Conservation (phyloP, 164 flowering plant genomes). For the Brasenia schreberi region DNA sequence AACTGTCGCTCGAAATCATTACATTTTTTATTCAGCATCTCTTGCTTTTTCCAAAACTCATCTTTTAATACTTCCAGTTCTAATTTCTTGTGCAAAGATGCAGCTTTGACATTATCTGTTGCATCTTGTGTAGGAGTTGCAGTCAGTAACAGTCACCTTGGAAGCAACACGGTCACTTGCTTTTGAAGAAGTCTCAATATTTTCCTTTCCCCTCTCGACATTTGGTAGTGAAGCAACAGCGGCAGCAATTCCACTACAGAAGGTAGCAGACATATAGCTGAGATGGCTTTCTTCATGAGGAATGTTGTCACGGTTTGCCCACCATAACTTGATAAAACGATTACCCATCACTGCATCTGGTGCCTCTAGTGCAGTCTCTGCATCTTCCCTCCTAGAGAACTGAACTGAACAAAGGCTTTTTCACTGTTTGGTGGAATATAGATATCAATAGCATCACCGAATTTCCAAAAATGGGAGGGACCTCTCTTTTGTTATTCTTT, state of each 20-base stretch:
- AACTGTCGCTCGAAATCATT: conserved; percentile 63
- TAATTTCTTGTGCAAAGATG: conserved; percentile 49
- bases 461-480: conserved; percentile 85
- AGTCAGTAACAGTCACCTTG: conserved; percentile 14
- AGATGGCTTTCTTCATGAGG: conserved; percentile 33
- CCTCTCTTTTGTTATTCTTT: conserved; percentile 56
- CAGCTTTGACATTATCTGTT: conserved; percentile 31
- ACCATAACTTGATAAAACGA: conserved; percentile 84
- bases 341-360: conserved; percentile 99
- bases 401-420: conserved; percentile 81
- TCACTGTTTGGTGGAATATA: conserved; percentile 63
- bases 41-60: conserved; percentile 83
- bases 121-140: conserved; percentile 25
- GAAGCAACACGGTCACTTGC: conserved; percentile 12
- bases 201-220: conserved; percentile 28
- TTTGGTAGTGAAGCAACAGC: conserved; percentile 20
- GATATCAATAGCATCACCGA: conserved; percentile 77
- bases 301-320: conserved; percentile 89
- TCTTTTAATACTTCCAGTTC: conserved; percentile 70
- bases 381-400: conserved; percentile 87
- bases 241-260: conserved; percentile 18
- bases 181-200: conserved; percentile 24
- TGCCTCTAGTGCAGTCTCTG: conserved; percentile 83
- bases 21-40: conserved; percentile 74
- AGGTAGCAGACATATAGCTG: conserved; percentile 13